phyloP scores from a whole-genome alignment of 2,329 filamentous ascomycete species.

The Colletotrichum gloeosporioides region DNA sequence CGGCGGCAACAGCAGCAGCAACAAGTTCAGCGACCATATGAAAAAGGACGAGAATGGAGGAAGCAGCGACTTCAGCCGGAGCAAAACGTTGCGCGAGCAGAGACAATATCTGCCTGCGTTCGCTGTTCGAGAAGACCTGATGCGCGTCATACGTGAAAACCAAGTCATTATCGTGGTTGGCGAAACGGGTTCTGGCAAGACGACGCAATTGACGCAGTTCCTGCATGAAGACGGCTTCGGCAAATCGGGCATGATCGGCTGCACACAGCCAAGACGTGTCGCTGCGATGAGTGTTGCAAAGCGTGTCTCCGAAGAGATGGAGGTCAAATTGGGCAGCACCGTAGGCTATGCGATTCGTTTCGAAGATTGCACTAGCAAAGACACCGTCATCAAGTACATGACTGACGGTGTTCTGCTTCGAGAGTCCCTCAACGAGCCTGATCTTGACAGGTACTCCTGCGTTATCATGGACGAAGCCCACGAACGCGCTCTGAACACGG shows the following conservation, averaged over 20 bases:
- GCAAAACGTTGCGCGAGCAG: slow-evolving; percentile 88
- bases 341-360: slow-evolving; percentile 99
- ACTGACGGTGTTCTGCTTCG: slow-evolving; percentile 94
- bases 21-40: slow-evolving; percentile 89
- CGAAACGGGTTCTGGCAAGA: slow-evolving; percentile 97
- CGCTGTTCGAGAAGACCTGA: slow-evolving; percentile 90
- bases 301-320: slow-evolving; percentile 98
- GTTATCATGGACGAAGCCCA: slow-evolving; percentile 99
- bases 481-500: slow-evolving; percentile 94
- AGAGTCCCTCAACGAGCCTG: slow-evolving; percentile 90
- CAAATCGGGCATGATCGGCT: slow-evolving; percentile 87
- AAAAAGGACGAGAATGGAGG: slow-evolving; percentile 83
- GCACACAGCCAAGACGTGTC: slow-evolving; percentile 94
- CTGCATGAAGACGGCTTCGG: slow-evolving; percentile 95
- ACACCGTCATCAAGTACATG: slow-evolving; percentile 99
- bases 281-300: slow-evolving; percentile 99
- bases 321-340: slow-evolving; percentile 82
- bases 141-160: slow-evolving; percentile 93
- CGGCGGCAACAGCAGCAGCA: slow-evolving; percentile 34
- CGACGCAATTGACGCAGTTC: slow-evolving; percentile 96
- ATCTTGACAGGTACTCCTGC: slow-evolving; percentile 95
- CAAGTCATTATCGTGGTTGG: slow-evolving; percentile 97
- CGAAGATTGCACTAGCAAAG: slow-evolving; percentile 95
- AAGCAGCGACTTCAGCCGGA: slow-evolving; percentile 91
- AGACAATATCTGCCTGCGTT: slow-evolving; percentile 94